Evolutionary conservation across 176 grass and related monocot genomes (phyloP).

Genomic region (Olyra latifolia): DNA sequence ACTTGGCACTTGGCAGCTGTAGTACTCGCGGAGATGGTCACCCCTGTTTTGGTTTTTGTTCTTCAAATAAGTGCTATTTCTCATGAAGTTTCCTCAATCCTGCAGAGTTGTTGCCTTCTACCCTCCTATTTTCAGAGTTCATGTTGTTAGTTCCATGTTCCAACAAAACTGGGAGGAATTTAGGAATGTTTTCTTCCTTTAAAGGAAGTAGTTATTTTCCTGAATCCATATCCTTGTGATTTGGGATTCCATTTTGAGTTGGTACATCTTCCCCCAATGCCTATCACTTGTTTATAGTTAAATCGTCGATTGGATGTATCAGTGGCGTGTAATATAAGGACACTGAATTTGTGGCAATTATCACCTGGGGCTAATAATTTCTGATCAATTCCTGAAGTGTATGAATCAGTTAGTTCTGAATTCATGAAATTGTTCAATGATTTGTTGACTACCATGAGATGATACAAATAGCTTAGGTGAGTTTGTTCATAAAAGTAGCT

Average conservation of each 20-base stretch:
- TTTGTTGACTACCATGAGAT: not conserved
- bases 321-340: not conserved
- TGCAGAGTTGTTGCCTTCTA: not conserved
- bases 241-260: not conserved
- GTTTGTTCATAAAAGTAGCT: not conserved
- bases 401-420: not conserved
- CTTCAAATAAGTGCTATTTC: not conserved
- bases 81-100: not conserved
- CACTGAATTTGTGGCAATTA: not conserved
- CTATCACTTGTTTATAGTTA: not conserved
- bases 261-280: not conserved
- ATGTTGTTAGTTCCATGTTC: not conserved
- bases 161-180: not conserved
- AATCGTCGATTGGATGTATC: not conserved
- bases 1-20: not conserved
- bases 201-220: not conserved
- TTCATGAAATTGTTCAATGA: not conserved
- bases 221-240: not conserved
- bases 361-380: no score
- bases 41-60: not conserved
- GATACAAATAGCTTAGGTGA: not conserved
- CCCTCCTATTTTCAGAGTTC: not conserved
- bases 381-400: not conserved
- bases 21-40: not conserved
- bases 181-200: not conserved